A percentile compares a stretch with the other conserved stretches of the same genome.
Evolutionary conservation across 371 early-diverging fungal genomes (phyloP).

Genomic region (Mucor irregularis): DNA sequence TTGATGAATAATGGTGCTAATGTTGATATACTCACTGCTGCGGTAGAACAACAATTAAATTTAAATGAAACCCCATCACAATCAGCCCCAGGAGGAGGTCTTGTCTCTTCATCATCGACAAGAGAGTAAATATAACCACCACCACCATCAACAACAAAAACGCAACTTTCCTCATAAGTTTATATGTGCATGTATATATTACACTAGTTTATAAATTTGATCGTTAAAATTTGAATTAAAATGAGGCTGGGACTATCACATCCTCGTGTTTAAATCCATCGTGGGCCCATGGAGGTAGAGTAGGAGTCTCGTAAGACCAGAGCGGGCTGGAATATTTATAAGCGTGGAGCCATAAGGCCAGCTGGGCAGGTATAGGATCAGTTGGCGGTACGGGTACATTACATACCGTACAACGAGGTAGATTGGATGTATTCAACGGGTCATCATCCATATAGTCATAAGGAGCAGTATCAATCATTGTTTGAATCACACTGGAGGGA

Average conservation of each 20-base stretch:
- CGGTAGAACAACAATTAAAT: constrained; percentile 18
- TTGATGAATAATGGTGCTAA: neutral
- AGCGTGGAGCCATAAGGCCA: constrained; percentile 86
- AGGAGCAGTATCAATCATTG: constrained; percentile 48
- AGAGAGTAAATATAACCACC: too few species aligned
- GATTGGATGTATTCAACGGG: constrained; percentile 2
- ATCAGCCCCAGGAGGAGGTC: neutral
- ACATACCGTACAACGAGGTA: constrained; percentile 54
- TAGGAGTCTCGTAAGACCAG: constrained; percentile 73
- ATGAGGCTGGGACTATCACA: constrained; percentile 7
- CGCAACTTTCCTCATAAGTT: too few species aligned
- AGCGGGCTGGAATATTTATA: constrained; percentile 69
- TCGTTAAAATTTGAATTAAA: constrained; percentile 6
- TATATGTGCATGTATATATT: too few species aligned
- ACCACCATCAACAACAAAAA: too few species aligned
- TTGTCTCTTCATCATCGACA: too few species aligned
- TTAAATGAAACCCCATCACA: constrained; percentile 20
- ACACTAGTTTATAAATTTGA: neutral
- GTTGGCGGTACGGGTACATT: constrained; percentile 34
- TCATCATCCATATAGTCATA: constrained; percentile 34
- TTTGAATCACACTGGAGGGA: neutral
- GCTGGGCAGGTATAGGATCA: constrained; percentile 71
- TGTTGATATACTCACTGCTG: constrained; percentile 13
- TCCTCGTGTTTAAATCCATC: constrained; percentile 19
- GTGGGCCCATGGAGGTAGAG: constrained; percentile 77